Conservation (phyloP, 2,329 filamentous ascomycete genomes). For the Myriosclerotinia curreyana region DNA sequence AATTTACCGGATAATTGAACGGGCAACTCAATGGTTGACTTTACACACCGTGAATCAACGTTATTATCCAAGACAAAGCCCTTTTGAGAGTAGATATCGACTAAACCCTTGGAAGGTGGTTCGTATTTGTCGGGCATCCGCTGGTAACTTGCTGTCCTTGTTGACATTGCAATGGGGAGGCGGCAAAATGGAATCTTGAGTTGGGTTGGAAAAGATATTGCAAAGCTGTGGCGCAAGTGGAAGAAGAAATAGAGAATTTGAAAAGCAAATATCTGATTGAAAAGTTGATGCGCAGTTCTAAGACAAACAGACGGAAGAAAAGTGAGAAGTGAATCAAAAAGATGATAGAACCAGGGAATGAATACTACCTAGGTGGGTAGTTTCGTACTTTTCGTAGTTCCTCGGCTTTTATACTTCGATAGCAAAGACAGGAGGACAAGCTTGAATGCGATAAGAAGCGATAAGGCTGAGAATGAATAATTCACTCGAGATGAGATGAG, state of each 20-base stretch:
- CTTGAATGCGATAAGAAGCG: slow-evolving; percentile 11
- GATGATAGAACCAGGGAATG: not conserved
- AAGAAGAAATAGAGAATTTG: not conserved
- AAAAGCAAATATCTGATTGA: not conserved
- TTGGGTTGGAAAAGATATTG: not conserved
- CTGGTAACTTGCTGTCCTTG: slow-evolving; percentile 8
- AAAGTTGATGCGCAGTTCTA: not conserved
- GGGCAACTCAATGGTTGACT: slow-evolving; percentile 20
- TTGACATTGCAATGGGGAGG: slow-evolving; percentile 6
- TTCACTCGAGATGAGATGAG: too few species aligned
- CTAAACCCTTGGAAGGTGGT: not conserved
- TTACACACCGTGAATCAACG: slow-evolving; percentile 17
- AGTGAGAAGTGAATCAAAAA: not conserved
- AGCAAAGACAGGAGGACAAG: not conserved
- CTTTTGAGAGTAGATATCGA: slow-evolving; percentile 6
- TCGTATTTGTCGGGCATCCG: slow-evolving; percentile 9
- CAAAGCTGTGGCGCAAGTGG: not conserved
- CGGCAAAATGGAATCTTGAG: not conserved
- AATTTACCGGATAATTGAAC: slow-evolving; percentile 12
- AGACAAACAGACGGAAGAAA: not conserved
- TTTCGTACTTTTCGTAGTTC: too few species aligned
- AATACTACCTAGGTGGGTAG: not conserved
- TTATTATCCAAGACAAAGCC: slow-evolving; percentile 1
- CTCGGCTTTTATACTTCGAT: too few species aligned
- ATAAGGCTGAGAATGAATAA: too few species aligned